Base-by-base conservation (phyloP, 1,284 basidiomycete species). In the Somion occarium region DNA sequence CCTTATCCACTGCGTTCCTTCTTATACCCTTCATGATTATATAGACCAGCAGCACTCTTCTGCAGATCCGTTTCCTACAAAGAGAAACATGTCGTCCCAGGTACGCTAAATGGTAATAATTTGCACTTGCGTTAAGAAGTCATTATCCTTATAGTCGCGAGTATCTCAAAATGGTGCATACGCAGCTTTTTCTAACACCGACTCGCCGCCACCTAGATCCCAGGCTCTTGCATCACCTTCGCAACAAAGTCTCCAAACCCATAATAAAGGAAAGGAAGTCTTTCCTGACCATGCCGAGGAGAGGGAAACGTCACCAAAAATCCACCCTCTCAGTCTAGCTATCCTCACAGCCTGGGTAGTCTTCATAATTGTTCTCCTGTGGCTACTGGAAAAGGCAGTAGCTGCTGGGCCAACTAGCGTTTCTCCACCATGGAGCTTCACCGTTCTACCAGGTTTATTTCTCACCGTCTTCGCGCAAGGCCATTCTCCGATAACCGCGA, bases 391-490 rank as follows among this genome's bases (percentile, higher is more conserved):
- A 22, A 41, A 22, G 19, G 13, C 39, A 9, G 39, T 49, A 22
- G 38, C 48, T 15, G 2, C 25, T n/a, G 44, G 26, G 11, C 44
- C 45, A 15, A 37, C 26, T 18, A 20, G 13, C 45, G 38, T 48
- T 18, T 19, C n/a, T 9, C 50, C 25, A 19, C 50, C 50, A 25
- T 52, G 50, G 50, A 41, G 27, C 12, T 48, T 46, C 46, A 19
- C 19, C 24, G 45, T 25, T 15, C 46, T 52, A 5, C 50, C 50
- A 3, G 23, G 25, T 19, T 22, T 52, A 13, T 27, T 52, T 26
- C 25, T 48, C 46, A 52, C 46, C 23, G 38, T 52, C 20, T 52
- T 52, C 27, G 38, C 50, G 24, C 50, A 52, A 42, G 50, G 30
- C 1, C 50, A 52, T 43, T 44, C 13, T 15, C 19, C 38, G 1